These are phyloP conservation scores for Neophaeococcomyces aloes DNA, from an alignment of 2,329 filamentous ascomycete genomes.

Conservation along the genomic window DNA sequence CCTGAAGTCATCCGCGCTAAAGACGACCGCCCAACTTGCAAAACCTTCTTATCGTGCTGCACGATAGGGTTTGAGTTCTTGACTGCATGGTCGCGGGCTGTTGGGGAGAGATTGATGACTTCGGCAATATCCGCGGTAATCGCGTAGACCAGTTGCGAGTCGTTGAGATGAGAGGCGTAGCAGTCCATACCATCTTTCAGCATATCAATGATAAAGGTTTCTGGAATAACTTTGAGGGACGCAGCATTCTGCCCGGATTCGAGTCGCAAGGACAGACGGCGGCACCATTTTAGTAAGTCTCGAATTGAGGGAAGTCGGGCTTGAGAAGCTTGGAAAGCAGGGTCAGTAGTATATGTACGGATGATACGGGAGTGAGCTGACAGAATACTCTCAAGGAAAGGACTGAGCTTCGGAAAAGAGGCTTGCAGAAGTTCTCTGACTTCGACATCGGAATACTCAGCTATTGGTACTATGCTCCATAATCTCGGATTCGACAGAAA, in stretches of 20 bases:
- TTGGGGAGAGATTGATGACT: conserved; percentile 58
- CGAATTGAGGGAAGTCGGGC: conserved; percentile 55
- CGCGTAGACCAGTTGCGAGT: conserved; percentile 49
- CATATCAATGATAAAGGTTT: conserved; percentile 66
- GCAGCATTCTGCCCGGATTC: conserved; percentile 24
- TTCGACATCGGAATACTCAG: conserved; percentile 56
- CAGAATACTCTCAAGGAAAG: conserved; percentile 45
- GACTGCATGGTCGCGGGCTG: conserved; percentile 69
- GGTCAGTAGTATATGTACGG: conserved; percentile 22
- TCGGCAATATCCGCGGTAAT: conserved; percentile 69
- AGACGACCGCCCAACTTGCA: conserved; percentile 57
- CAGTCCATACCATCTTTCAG: conserved; percentile 91
- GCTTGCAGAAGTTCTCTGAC: conserved; percentile 61
- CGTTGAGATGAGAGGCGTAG: conserved; percentile 72
- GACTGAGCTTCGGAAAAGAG: conserved; percentile 60
- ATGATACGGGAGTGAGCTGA: conserved; percentile 43
- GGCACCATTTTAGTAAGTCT: conserved; percentile 87
- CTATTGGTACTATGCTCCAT: conserved; percentile 68
- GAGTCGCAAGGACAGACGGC: conserved; percentile 60
- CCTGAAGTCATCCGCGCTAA: conserved; percentile 40
- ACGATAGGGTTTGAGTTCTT: conserved; percentile 42
- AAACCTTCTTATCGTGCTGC: conserved; percentile 51
- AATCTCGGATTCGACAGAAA: conserved; percentile 43
- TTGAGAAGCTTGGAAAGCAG: conserved; percentile 24
- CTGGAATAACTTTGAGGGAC: conserved; percentile 53